Evolutionary conservation across 768 basidiomycete species (phyloP), one percentile per base, ranked within the genome.

Genomic region (Suillus weaverae): DNA sequence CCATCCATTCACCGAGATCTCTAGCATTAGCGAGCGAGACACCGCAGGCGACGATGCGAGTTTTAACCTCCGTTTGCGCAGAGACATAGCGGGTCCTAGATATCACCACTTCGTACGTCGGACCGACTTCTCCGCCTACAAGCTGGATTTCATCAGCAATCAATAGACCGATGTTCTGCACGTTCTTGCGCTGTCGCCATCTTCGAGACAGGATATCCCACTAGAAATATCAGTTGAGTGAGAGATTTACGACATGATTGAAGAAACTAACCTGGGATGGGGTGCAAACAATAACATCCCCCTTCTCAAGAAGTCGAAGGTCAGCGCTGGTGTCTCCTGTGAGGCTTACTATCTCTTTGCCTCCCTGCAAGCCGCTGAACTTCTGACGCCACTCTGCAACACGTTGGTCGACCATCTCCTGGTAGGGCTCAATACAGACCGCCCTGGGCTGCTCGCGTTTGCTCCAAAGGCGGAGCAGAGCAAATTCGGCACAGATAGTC

Each of bases 1-100:
- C 97, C 77, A 99, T 94, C 97, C 97, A 99, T 72, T 99, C 95
- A 32, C 96, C 95, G 0, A 99, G 82, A 74, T 98, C 97, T 20
- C 94, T 85, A 2, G 97, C 97, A 71, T 99, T 98, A 22, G 97
- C 94, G 18, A 99, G 83, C 1, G 97, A 97, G 1, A 97, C 96
- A 66, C 94, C 91, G 70, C 94, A 95, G 0, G 95, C 96, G 48
- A 99, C 94, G 63, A 99, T 91, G 39, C 97, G 88, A 0, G 96
- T 98, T 78, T 94, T 93, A 71, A 88, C 83, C 68, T 95, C 94
- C 0, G 94, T 96, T 75, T 98, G 95, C 20, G 92, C 93, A 22
- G 95, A 91, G 20, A 99, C 94, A 70, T 96, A 99, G 39, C 97
- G 89, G n/a, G 97, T 97, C 51, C 97, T 85, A 8, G 97, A 99